phyloP scores from a whole-genome alignment of 176 grass and related monocot genomes.

The Areca catechu region DNA sequence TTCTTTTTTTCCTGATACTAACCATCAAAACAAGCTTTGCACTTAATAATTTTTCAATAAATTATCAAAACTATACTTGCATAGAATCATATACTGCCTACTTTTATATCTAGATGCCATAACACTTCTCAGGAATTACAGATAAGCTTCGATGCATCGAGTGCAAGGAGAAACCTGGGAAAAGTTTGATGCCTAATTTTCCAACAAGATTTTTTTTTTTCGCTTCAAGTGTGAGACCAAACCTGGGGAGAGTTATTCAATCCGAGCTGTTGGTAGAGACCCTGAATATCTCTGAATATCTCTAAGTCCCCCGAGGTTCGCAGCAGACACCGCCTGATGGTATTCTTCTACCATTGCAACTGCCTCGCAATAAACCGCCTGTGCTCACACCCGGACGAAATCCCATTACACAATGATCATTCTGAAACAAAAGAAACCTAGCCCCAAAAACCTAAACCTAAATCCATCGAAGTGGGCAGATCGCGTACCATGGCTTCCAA shows the following conservation, averaged over 20 bases:
- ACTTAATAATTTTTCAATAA: no score
- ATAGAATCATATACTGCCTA: no score
- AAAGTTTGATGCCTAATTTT: no score
- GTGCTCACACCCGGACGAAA: background rate
- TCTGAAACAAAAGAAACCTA: no score
- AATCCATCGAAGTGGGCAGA: conserved; percentile 1
- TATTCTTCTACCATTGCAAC: conserved; percentile 87
- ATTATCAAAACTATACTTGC: no score
- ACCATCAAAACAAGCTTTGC: no score
- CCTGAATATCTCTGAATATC: conserved; percentile 19
- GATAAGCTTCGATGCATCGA: no score
- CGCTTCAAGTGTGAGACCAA: background rate
- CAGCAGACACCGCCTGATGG: conserved; percentile 45
- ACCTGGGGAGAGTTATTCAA: conserved; percentile 79
- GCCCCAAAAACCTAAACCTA: conserved; percentile 17
- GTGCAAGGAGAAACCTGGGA: no score
- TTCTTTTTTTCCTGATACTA: no score
- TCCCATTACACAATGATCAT: no score
- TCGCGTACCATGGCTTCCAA: conserved; percentile 80
- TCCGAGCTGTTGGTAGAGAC: conserved; percentile 31
- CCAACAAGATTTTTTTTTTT: background rate
- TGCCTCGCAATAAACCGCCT: conserved; percentile 85
- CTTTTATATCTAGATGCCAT: no score
- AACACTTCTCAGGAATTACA: no score
- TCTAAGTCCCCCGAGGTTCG: conserved; percentile 39